Percentiles rank a stretch among this genome's conserved stretches.
Conservation (phyloP, 1,139 yeast species). For the Meyerozyma sp. region DNA sequence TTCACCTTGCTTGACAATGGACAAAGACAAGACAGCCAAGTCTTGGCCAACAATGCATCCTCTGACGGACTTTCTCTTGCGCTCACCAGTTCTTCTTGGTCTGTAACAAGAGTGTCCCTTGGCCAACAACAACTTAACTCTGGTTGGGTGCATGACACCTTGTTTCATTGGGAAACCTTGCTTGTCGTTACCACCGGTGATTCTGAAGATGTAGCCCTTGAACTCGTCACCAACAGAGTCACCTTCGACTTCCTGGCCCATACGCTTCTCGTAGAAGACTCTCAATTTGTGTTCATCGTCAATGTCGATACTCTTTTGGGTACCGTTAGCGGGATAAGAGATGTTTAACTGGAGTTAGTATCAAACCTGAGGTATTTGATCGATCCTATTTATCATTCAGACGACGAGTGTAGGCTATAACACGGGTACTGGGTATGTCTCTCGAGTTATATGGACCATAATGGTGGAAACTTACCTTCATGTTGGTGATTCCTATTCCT, state of each 20-base stretch:
- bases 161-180: slow-evolving; percentile 99
- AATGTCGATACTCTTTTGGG: slow-evolving; percentile 95
- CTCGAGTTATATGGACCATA: background rate
- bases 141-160: slow-evolving; percentile 99
- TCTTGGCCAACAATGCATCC: slow-evolving; percentile 99
- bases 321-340: slow-evolving; percentile 99
- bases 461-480: slow-evolving; percentile 1
- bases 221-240: slow-evolving; percentile 97
- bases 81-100: slow-evolving; percentile 99
- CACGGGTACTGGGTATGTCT: background rate
- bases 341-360: slow-evolving; percentile 71
- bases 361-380: background rate
- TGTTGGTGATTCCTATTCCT: slow-evolving; percentile 2
- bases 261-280: slow-evolving; percentile 98
- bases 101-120: slow-evolving; percentile 99
- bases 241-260: slow-evolving; percentile 99
- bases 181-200: slow-evolving; percentile 99
- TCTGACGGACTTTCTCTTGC: slow-evolving; percentile 99
- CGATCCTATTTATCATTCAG: background rate
- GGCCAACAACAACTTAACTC: slow-evolving; percentile 93
- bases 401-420: background rate
- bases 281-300: slow-evolving; percentile 99
- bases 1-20: slow-evolving; percentile 97
- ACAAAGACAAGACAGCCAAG: slow-evolving; percentile 90
- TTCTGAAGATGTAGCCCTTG: slow-evolving; percentile 98